Base-by-base conservation (phyloP, 2,329 filamentous ascomycete species). In the Cordyceps sp. region DNA sequence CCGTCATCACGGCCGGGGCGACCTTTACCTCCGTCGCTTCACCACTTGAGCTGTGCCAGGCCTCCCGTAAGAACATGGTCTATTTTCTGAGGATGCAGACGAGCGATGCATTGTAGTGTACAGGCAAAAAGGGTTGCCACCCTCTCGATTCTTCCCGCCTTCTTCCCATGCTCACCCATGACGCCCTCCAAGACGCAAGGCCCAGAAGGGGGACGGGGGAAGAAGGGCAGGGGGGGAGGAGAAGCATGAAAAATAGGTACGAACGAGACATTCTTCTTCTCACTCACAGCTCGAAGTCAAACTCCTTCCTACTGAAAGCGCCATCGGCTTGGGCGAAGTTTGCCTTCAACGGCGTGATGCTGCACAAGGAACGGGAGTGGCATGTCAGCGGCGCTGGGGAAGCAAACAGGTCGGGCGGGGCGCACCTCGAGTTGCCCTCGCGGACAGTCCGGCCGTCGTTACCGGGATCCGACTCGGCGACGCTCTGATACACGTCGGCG, bases 381-480 rank as follows among this genome's bases (percentile, higher is more conserved):
- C n/a, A n/a, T n/a, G n/a, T n/a, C n/a, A 12, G n/a, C 26, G 10
- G 15, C 26, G 10, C 3, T 18, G 3, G 17, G 9, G n/a, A 6
- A 5, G 15, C 15, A 12, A 28, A 28, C 13, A 16, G 18, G 26
- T 10, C 26, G 6, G 23, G n/a, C n/a, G 21, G 7, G 8, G 12
- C 9, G 13, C 23, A 83, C 81, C 82, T 90, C 10, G 88, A 92
- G 53, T 78, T 73, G 19, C 84, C 83, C 50, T 93, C 76, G 50
- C 80, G 79, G 17, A 98, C 82, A 23, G 78, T 78, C 84, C 88
- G 94, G 6, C 88, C 90, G 55, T 98, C 90, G 48, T 84, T 92
- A 4, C 85, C 85, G 4, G 82, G 80, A 21, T 64, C 62, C 25
- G 78, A 74, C 40, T 78, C 70, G 43, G 85, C 73, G n/a, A 94